Base-by-base conservation (phyloP, 805 yeast species). In the Cephaloascus albidus region DNA sequence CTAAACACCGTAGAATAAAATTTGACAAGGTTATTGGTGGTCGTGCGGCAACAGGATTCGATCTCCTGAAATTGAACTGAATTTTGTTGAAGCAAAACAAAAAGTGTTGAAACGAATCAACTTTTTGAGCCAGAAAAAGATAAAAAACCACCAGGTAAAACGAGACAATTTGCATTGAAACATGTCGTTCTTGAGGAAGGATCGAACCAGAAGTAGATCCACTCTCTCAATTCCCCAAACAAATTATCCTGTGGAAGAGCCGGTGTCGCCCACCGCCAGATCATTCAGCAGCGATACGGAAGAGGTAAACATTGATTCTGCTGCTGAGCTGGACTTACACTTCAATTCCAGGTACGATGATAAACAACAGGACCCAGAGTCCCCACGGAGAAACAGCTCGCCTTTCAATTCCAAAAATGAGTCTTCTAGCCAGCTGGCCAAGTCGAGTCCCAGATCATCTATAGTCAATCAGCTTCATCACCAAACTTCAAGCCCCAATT, bases 321-420 rank as follows among this genome's bases (percentile, higher is more conserved):
- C 17, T 6, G 6, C 14, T 14, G 33, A 31, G 10, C 14, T n/a
- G 33, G 18, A 31, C 14, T 31, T 31, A 15, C 36, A 33, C 20
- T 33, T 33, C 36, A 33, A 33, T 18, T 33, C 36, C 6, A 16
- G 36, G 14, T 33, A 33, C 23, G 36, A 33, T 16, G 36, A 33
- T 6, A 16, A 31, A 14, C n/a, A 18, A 18, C 8, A 33, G 6
- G 17, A 33, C 10, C 18, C 17, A 6, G 14, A 8, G 8, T 31
- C 36, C 4, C 36, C 23, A 6, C 6, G 23, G 10, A 17, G 19
- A 16, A 18, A 33, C 28, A 23, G 28, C 28, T 18, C 36, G 20
- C 36, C 36, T 5, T 18, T 33, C 23, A 6, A 16, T 18, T 18
- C 23, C 14, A 12, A 33, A 17, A 12, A 33, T 10, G 36, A 33